phyloP scores from a whole-genome alignment of 108 stramenopile genomes.

The Cyclostephanos tholiformis region DNA sequence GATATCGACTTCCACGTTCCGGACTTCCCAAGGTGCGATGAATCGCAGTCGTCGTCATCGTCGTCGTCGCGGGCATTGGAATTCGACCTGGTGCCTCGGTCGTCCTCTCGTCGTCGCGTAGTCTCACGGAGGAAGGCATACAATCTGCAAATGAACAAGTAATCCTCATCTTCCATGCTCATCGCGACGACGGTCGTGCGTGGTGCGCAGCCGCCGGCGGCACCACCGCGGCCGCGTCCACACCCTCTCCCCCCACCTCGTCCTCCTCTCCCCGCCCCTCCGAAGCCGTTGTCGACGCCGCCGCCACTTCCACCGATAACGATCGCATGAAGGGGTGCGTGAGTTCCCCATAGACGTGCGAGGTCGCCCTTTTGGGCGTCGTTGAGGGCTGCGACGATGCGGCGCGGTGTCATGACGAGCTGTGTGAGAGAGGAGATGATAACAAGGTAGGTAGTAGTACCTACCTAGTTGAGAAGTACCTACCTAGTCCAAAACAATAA shows the following conservation, averaged over 20 bases:
- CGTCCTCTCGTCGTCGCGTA: neutral
- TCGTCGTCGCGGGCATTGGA: slow-evolving; percentile 12
- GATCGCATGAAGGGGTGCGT: slow-evolving; percentile 32
- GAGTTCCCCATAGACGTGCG: slow-evolving; percentile 41
- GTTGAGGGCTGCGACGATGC: slow-evolving; percentile 23
- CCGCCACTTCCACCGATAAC: slow-evolving; percentile 14
- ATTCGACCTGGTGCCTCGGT: neutral
- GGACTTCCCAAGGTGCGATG: slow-evolving; percentile 3
- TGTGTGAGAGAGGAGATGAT: too few species aligned
- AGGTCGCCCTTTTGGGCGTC: slow-evolving; percentile 57
- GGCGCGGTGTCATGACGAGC: neutral
- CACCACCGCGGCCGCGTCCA: slow-evolving; percentile 10
- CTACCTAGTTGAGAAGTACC: too few species aligned
- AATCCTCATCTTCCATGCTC: slow-evolving; percentile 42
- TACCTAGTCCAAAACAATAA: too few species aligned
- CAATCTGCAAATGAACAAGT: slow-evolving; percentile 44
- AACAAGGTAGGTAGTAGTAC: too few species aligned
- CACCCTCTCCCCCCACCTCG: slow-evolving; percentile 27
- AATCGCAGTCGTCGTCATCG: slow-evolving; percentile 21
- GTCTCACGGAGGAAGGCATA: slow-evolving; percentile 40
- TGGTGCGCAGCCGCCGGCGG: slow-evolving; percentile 22
- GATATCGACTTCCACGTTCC: slow-evolving; percentile 36
- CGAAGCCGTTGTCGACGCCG: slow-evolving; percentile 2
- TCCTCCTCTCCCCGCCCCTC: slow-evolving; percentile 15
- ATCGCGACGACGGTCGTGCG: slow-evolving; percentile 34